Evolutionary conservation across 257 asterid genomes (phyloP).

Genomic region (Euphrasia confusa): DNA sequence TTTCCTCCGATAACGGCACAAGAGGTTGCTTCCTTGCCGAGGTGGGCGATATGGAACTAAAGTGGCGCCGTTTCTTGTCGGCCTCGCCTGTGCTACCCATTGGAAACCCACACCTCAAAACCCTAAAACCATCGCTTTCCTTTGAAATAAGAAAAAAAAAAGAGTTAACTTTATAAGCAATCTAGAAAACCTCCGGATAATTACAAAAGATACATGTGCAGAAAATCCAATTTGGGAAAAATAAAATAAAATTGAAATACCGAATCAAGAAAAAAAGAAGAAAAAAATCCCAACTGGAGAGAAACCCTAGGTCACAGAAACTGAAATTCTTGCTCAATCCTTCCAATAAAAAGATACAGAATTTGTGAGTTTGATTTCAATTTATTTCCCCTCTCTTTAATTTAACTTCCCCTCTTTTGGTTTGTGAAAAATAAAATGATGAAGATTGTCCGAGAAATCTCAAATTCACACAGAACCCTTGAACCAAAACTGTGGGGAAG

Average conservation of each 20-base stretch:
- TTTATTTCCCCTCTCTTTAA: background rate
- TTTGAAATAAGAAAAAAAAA: slow-evolving; percentile 22
- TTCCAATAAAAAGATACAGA: slow-evolving; percentile 4
- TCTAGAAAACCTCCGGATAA: slow-evolving; percentile 17
- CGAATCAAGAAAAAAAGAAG: slow-evolving; percentile 15
- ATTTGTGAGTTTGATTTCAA: slow-evolving; percentile 2
- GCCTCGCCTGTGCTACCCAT: slow-evolving; percentile 91
- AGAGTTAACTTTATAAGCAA: slow-evolving; percentile 12
- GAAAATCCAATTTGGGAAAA: slow-evolving; percentile 16
- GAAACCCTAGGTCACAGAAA: slow-evolving; percentile 22
- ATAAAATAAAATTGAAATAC: slow-evolving; percentile 18
- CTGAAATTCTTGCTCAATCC: slow-evolving; percentile 5
- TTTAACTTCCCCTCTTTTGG: slow-evolving; percentile 6
- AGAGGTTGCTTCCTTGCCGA: slow-evolving; percentile 57
- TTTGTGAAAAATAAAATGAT: slow-evolving; percentile 5
- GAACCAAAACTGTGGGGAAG: slow-evolving; percentile 23
- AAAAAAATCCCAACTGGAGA: slow-evolving; percentile 15
- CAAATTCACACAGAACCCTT: slow-evolving; percentile 27
- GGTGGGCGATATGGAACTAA: slow-evolving; percentile 67
- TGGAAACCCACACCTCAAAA: slow-evolving; percentile 39
- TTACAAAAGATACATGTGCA: slow-evolving; percentile 18
- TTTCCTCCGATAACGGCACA: slow-evolving; percentile 66
- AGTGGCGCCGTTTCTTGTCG: slow-evolving; percentile 71
- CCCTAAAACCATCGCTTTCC: slow-evolving; percentile 36
- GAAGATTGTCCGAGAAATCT: slow-evolving; percentile 21